Conservation (phyloP, 2,329 filamentous ascomycete species). For the Diaporthe sp. region DNA sequence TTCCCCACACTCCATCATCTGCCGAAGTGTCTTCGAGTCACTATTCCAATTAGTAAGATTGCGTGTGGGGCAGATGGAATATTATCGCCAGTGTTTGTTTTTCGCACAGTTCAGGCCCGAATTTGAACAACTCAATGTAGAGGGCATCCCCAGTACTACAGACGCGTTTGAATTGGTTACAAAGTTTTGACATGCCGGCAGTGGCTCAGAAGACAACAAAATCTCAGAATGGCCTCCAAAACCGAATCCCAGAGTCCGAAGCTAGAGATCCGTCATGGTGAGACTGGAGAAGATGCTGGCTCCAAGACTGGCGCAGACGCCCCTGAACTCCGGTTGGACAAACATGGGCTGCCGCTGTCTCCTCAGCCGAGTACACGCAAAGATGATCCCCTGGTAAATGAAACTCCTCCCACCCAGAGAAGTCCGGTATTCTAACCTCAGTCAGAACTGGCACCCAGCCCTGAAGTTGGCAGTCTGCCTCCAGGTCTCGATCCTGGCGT, state of each 20-base stretch:
- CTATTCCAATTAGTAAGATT: neutral
- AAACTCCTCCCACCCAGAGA: too few species aligned
- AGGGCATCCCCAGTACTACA: neutral
- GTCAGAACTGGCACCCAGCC: constrained; percentile 10
- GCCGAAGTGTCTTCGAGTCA: constrained; percentile 2
- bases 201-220: neutral
- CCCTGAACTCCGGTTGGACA: neutral
- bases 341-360: constrained; percentile 10
- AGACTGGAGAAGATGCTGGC: neutral
- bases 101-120: neutral
- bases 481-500: neutral
- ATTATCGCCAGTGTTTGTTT: neutral
- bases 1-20: constrained; percentile 22
- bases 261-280: neutral
- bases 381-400: neutral
- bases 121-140: neutral
- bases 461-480: constrained; percentile 17
- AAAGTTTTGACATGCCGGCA: neutral
- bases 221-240: neutral
- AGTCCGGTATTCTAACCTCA: neutral
- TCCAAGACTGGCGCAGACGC: neutral
- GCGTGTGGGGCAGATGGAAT: neutral
- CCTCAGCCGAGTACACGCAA: constrained; percentile 12
- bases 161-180: too few species aligned
- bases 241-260: neutral